These are phyloP conservation scores for Brassica hybrid DNA, from an alignment of 441 rosid species.

Conservation along the genomic window DNA sequence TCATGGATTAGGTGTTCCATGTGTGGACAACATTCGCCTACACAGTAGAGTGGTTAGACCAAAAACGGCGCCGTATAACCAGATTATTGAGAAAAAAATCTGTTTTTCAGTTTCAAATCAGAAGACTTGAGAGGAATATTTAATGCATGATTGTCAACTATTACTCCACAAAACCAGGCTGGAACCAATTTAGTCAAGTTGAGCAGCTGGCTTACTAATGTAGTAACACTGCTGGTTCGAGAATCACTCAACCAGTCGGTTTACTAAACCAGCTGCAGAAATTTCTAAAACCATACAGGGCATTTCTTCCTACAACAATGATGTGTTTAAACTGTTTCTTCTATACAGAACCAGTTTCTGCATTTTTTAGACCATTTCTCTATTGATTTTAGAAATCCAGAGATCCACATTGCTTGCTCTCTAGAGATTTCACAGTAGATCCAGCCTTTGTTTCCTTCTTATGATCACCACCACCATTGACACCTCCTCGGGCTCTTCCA, in stretches of 20 bases:
- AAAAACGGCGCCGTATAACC: not conserved
- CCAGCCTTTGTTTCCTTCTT: slow-evolving; percentile 45
- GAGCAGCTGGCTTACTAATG: slow-evolving; percentile 18
- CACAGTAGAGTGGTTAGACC: not conserved
- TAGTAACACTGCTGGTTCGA: not conserved
- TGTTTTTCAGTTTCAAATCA: not conserved
- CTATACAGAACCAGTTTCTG: slow-evolving; percentile 1
- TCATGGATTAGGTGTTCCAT: slow-evolving; percentile 11
- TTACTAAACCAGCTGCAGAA: too few species aligned
- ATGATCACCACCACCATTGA: slow-evolving; percentile 43
- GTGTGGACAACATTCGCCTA: slow-evolving; percentile 22
- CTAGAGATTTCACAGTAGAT: slow-evolving; percentile 49
- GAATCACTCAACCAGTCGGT: not conserved
- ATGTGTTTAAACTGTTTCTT: not conserved
- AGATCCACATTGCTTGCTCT: slow-evolving; percentile 83
- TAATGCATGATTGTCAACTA: not conserved
- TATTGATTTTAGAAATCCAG: slow-evolving; percentile 53
- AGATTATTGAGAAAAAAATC: not conserved
- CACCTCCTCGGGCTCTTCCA: slow-evolving; percentile 53
- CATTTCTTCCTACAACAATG: not conserved
- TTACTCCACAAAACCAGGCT: not conserved
- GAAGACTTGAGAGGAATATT: not conserved
- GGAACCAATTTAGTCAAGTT: not conserved
- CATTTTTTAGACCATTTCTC: not conserved
- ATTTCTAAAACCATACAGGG: too few species aligned